A percentile compares a stretch with the other conserved stretches of the same genome.
phyloP scores from a whole-genome alignment of 768 basidiomycete species.

The Rubroboletus pulcherrimus region DNA sequence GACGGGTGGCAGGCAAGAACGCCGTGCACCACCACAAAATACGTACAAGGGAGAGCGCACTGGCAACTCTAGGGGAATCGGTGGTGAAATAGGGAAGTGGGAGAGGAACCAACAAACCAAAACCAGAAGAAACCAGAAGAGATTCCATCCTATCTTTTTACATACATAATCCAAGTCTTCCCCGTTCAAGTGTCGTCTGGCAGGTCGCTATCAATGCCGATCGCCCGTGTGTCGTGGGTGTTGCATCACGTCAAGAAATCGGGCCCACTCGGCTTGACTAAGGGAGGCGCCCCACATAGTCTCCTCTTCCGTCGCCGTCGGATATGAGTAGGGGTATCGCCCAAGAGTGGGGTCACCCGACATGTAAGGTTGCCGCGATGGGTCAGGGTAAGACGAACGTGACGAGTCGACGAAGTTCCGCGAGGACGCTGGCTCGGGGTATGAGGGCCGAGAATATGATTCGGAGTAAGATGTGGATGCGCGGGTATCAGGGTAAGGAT shows the following conservation, averaged over 20 bases:
- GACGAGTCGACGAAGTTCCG: conserved; percentile 23
- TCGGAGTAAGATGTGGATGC: conserved; percentile 23
- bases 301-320: conserved; percentile 49
- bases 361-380: conserved; percentile 29
- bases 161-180: conserved; percentile 26
- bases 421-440: conserved; percentile 22
- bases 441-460: conserved; percentile 23
- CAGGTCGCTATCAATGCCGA: conserved; percentile 21
- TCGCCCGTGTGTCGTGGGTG: conserved; percentile 35
- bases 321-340: conserved; percentile 37
- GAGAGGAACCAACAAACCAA: conserved; percentile 14
- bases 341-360: conserved; percentile 20
- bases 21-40: conserved; percentile 20
- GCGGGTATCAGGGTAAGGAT: conserved; percentile 30
- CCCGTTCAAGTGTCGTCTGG: conserved; percentile 8
- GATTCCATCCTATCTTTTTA: conserved; percentile 28
- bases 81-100: background rate
- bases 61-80: conserved; percentile 14
- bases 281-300: conserved; percentile 77
- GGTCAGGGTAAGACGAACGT: conserved; percentile 22
- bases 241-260: conserved; percentile 62
- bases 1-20: conserved; percentile 2
- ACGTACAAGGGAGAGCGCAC: conserved; percentile 21
- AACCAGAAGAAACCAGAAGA: conserved; percentile 6
- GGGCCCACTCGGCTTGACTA: conserved; percentile 71